Conservation (phyloP, 2,329 filamentous ascomycete genomes). For the Aspergillus aculeatus region DNA sequence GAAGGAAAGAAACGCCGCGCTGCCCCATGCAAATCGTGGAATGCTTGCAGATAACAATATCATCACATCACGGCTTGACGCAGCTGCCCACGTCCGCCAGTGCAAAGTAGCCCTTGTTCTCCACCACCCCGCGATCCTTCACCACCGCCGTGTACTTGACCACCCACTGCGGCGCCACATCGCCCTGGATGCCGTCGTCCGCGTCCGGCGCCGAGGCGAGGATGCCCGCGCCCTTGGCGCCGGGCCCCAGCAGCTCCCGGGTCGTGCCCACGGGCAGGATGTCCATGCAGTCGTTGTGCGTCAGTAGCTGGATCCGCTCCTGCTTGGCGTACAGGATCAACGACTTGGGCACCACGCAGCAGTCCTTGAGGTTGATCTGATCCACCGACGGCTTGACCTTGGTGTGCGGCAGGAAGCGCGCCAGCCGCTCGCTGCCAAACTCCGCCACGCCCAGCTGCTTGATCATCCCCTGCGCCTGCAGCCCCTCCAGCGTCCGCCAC, state of each 20-base stretch:
- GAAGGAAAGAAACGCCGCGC: constrained; percentile 23
- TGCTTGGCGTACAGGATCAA: constrained; percentile 81
- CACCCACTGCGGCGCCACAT: constrained; percentile 88
- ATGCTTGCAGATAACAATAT: background rate
- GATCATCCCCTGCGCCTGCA: constrained; percentile 70
- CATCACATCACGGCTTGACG: constrained; percentile 25
- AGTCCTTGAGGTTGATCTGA: constrained; percentile 95
- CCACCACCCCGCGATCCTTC: constrained; percentile 88
- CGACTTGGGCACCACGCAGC: constrained; percentile 90
- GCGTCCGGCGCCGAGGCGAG: constrained; percentile 60
- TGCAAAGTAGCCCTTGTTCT: constrained; percentile 98
- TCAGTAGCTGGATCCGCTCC: constrained; percentile 79
- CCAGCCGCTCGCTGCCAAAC: constrained; percentile 80
- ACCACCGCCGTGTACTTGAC: constrained; percentile 97
- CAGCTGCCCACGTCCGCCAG: constrained; percentile 66
- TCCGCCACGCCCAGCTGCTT: constrained; percentile 80
- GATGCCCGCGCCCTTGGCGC: constrained; percentile 70
- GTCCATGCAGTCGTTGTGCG: constrained; percentile 91
- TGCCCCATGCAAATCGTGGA: constrained; percentile 8
- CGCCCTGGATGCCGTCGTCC: constrained; percentile 63
- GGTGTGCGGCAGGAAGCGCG: constrained; percentile 71
- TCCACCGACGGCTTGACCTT: constrained; percentile 76
- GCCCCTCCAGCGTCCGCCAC: constrained; percentile 66
- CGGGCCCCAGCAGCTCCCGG: constrained; percentile 75
- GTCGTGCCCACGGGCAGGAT: constrained; percentile 83